A percentile compares a stretch with the other conserved stretches of the same genome.
Evolutionary conservation across 208 protist species (phyloP).

Genomic region (Leishmania guyanensis): DNA sequence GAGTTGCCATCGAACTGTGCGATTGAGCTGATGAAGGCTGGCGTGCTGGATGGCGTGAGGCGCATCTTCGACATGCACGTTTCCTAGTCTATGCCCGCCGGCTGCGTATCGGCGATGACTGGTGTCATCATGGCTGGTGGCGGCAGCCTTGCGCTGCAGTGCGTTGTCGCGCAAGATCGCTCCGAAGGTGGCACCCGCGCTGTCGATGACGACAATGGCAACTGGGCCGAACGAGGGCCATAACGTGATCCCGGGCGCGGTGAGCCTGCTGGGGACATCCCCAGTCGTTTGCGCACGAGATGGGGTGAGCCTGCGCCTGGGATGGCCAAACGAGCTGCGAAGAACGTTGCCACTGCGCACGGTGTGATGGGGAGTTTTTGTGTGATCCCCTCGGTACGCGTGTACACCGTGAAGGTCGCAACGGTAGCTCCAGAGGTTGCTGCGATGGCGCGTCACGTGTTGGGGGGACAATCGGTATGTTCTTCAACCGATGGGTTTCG

Average conservation of each 20-base stretch:
- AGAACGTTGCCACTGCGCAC: neutral
- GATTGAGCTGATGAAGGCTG: constrained; percentile 38
- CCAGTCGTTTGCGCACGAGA: constrained; percentile 33
- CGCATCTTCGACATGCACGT: constrained; percentile 50
- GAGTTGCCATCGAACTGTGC: constrained; percentile 49
- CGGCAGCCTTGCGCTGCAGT: constrained; percentile 28
- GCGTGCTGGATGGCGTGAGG: constrained; percentile 47
- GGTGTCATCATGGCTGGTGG: constrained; percentile 26
- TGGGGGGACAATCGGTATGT: neutral
- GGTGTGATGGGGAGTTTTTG: neutral
- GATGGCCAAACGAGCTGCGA: constrained; percentile 27
- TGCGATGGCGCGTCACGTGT: neutral
- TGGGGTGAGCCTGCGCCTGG: neutral
- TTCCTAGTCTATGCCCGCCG: constrained; percentile 15
- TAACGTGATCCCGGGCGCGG: constrained; percentile 60
- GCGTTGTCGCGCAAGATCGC: neutral
- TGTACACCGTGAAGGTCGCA: constrained; percentile 7
- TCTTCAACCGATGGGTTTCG: constrained; percentile 12
- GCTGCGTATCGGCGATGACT: constrained; percentile 11
- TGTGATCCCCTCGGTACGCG: neutral
- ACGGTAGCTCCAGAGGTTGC: constrained; percentile 22
- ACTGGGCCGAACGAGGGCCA: constrained; percentile 43
- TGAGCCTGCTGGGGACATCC: constrained; percentile 45
- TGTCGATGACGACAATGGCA: constrained; percentile 41
- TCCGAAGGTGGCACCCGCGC: constrained; percentile 29